phyloP scores from a whole-genome alignment of 2,329 filamentous ascomycete genomes.

The Colletotrichum godetiae region DNA sequence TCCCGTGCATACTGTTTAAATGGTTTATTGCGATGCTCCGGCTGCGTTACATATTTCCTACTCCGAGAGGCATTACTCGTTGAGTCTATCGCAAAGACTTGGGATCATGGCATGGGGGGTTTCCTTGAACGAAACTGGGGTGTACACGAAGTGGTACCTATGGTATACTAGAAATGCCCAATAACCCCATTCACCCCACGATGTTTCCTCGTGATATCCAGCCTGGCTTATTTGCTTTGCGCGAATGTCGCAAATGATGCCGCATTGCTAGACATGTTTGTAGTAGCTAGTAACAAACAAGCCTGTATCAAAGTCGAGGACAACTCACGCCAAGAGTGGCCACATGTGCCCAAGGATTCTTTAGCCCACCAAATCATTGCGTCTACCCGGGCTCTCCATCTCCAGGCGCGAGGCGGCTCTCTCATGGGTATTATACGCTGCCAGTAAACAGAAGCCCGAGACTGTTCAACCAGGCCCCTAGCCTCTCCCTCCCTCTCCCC shows the following conservation, averaged over 20 bases:
- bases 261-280: not conserved
- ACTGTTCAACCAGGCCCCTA: not conserved
- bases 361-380: not conserved
- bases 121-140: not conserved
- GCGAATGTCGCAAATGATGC: not conserved
- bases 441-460: not conserved
- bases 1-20: conserved; percentile 32
- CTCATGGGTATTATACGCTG: not conserved
- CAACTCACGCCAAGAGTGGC: not conserved
- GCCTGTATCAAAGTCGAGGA: not conserved
- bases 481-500: no score
- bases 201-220: not conserved
- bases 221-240: not conserved
- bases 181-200: not conserved
- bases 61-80: not conserved
- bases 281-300: not conserved
- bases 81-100: not conserved
- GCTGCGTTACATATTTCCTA: conserved; percentile 8
- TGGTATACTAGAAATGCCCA: conserved; percentile 28
- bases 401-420: not conserved
- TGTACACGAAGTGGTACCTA: conserved; percentile 13
- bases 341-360: not conserved
- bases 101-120: not conserved
- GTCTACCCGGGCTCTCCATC: not conserved
- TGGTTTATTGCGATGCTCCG: conserved; percentile 9